These are phyloP conservation scores for Wallacemonas sp. DNA, from an alignment of 208 protist genomes.

Conservation along the genomic window DNA sequence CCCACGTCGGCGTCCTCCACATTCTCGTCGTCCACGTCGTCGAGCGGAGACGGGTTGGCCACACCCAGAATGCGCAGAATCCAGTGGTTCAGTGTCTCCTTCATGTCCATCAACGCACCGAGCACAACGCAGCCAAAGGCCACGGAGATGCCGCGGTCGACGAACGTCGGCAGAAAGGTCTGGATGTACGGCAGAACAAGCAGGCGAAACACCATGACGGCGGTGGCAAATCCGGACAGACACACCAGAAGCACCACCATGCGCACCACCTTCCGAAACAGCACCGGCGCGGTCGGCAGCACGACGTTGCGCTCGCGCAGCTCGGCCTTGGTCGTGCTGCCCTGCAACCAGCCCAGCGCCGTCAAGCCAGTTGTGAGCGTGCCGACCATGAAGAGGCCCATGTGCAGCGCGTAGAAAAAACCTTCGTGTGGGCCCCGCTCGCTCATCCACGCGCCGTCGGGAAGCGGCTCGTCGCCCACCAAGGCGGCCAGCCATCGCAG, in stretches of 20 bases:
- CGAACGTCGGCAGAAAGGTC: constrained; percentile 41
- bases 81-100: constrained; percentile 66
- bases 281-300: constrained; percentile 50
- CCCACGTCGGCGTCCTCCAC: background rate
- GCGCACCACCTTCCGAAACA: constrained; percentile 69
- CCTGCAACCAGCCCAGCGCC: constrained; percentile 17
- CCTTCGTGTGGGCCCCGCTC: background rate
- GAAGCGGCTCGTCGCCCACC: background rate
- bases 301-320: constrained; percentile 53
- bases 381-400: background rate
- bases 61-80: constrained; percentile 60
- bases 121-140: constrained; percentile 57
- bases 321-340: constrained; percentile 25
- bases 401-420: constrained; percentile 22
- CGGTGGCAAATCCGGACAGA: constrained; percentile 30
- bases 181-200: constrained; percentile 43
- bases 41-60: constrained; percentile 29
- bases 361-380: constrained; percentile 21
- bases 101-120: constrained; percentile 76
- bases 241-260: constrained; percentile 50
- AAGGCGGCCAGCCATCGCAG: constrained; percentile 12
- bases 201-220: constrained; percentile 24
- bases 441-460: background rate
- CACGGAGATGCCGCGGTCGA: constrained; percentile 39
- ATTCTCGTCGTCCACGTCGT: constrained; percentile 28